Conservation (phyloP, 2,329 filamentous ascomycete species). For the Fusarium pseudoanthophilum region DNA sequence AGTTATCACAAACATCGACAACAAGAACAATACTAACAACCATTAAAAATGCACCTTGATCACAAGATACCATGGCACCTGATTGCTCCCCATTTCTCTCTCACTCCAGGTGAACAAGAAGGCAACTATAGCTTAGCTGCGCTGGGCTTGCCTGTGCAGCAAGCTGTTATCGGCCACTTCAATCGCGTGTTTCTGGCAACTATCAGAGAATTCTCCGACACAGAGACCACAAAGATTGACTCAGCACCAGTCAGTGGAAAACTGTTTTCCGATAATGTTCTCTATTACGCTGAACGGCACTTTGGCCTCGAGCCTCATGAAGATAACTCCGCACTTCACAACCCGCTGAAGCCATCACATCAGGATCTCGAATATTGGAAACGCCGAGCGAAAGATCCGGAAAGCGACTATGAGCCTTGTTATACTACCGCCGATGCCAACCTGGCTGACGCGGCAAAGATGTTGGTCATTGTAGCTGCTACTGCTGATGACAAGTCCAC, state of each 20-base stretch:
- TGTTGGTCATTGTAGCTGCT: neutral
- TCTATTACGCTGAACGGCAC: neutral
- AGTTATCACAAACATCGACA: neutral
- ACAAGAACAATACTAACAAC: neutral
- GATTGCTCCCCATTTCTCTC: neutral
- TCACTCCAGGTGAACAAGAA: neutral
- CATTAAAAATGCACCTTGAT: neutral
- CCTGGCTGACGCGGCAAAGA: neutral
- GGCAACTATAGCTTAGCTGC: neutral
- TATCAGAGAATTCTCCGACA: neutral
- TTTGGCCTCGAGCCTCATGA: neutral
- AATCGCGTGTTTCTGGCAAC: neutral
- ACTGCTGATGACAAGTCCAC: rapidly evolving
- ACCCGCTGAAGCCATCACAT: neutral
- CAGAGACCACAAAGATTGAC: rapidly evolving
- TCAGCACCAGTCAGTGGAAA: rapidly evolving
- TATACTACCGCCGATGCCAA: neutral
- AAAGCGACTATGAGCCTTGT: rapidly evolving
- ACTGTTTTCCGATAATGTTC: neutral
- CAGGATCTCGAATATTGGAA: neutral
- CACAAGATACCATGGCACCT: neutral
- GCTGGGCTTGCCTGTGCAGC: neutral
- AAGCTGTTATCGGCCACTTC: neutral
- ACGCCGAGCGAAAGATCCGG: neutral
- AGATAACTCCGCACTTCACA: neutral